Base-by-base conservation (phyloP, 2,329 filamentous ascomycete species). In the Trichoderma lentiforme region DNA sequence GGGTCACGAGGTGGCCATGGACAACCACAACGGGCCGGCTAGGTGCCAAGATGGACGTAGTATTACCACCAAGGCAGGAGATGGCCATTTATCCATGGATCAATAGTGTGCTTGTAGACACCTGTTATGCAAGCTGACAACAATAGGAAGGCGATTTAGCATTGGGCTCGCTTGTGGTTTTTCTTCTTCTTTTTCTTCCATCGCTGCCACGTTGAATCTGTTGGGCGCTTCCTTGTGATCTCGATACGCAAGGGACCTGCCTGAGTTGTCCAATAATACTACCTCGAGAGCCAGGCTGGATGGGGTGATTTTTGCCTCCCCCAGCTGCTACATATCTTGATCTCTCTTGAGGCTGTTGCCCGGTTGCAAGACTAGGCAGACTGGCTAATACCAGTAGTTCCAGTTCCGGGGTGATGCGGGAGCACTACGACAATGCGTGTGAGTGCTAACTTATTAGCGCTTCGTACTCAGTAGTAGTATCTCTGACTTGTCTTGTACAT, bases 231-330 rank as follows among this genome's bases (percentile, higher is more conserved):
- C 47, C 34, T 64, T 60, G 57, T 70, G 69, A 64, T 57, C 69
- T 70, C 57, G 57, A 62, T 70, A 64, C 68, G 67, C 64, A 58
- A 67, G 64, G 64, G 51, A 57, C 57, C 66, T 26, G 26, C 28
- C 34, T 61, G 57, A 36, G 66, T 28, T 34, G 66, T 61, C 56
- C 28, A 28, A 61, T 15, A 68, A 60, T 69, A 34, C 66, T 1
- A 69, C 36, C 36, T 69, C 28, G 57, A 32, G 34, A 18, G 7
- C 43, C 51, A 36, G 51, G 21, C 30, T 24, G 32, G 28, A 28
- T 24, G 36, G 56, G 39, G 32, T 58, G 64, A 60, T 62, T 24
- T 32, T 21, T 62, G 39, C 66, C 57, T 69, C 66, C 57, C 36
- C 34, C 36, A 43, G 60, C 28, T 28, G 65, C 53, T 30, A 6